phyloP scores from a whole-genome alignment of 2,329 filamentous ascomycete species.

The Colletotrichum sp. region DNA sequence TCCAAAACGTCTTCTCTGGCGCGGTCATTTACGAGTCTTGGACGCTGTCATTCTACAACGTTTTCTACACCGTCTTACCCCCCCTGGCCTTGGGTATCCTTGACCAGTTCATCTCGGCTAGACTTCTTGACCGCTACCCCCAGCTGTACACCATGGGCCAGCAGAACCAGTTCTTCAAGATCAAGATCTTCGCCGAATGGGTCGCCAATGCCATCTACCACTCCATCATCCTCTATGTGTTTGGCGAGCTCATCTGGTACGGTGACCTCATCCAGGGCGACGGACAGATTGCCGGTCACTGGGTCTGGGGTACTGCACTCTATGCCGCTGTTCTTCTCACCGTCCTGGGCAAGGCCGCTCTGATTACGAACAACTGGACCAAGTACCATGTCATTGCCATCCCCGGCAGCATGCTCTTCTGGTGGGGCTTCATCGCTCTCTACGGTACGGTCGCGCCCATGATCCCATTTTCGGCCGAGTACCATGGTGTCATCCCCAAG shows the following conservation, averaged over 20 bases:
- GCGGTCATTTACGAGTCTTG: constrained; percentile 99
- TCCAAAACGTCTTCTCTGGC: constrained; percentile 97
- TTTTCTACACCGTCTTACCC: constrained; percentile 94
- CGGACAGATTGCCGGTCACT: constrained; percentile 87
- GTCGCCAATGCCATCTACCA: constrained; percentile 95
- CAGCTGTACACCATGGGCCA: constrained; percentile 95
- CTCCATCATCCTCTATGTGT: constrained; percentile 90
- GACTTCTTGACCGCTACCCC: constrained; percentile 91
- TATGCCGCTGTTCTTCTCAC: constrained; percentile 95
- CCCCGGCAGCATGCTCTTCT: constrained; percentile 88
- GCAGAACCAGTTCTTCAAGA: constrained; percentile 90
- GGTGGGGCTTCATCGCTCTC: constrained; percentile 87
- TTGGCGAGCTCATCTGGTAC: constrained; percentile 80
- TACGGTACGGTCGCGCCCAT: constrained; percentile 89
- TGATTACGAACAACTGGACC: constrained; percentile 98
- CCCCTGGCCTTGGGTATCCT: constrained; percentile 95
- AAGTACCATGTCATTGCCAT: constrained; percentile 98
- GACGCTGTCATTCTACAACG: constrained; percentile 99
- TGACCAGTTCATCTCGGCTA: constrained; percentile 95
- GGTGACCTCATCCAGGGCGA: constrained; percentile 80
- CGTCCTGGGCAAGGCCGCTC: constrained; percentile 90
- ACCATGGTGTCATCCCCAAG: constrained; percentile 80
- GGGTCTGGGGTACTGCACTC: constrained; percentile 96
- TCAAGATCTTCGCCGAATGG: constrained; percentile 93
- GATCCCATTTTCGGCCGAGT: constrained; percentile 81